phyloP scores from a whole-genome alignment of 2,329 filamentous ascomycete genomes.

The Diaporthe citriasiana region DNA sequence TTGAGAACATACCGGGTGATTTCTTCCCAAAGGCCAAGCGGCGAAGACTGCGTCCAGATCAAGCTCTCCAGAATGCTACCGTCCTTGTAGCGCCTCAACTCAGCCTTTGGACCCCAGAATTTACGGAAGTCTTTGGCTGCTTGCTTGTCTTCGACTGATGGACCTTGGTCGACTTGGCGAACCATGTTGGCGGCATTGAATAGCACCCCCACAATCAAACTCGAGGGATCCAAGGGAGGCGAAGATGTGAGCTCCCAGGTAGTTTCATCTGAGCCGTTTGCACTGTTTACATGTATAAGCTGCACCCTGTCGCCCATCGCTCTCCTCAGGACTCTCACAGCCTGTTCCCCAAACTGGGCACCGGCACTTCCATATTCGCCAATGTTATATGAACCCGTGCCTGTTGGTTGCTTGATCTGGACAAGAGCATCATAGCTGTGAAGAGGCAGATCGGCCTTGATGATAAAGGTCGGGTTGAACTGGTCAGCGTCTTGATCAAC shows the following conservation, averaged over 20 bases:
- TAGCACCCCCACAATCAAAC: conserved; percentile 75
- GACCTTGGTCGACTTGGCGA: conserved; percentile 89
- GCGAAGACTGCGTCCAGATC: conserved; percentile 80
- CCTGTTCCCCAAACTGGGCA: conserved; percentile 65
- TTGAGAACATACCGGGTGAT: conserved; percentile 81
- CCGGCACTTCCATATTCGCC: conserved; percentile 57
- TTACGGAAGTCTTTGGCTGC: conserved; percentile 85
- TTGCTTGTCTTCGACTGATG: conserved; percentile 86
- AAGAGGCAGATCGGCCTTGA: conserved; percentile 66
- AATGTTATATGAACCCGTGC: conserved; percentile 41
- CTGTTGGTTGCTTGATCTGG: conserved; percentile 46
- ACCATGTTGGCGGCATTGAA: conserved; percentile 80
- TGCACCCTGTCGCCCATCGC: conserved; percentile 83
- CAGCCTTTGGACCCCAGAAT: conserved; percentile 96
- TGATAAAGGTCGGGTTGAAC: conserved; percentile 88
- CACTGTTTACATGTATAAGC: conserved; percentile 69
- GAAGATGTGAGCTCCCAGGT: conserved; percentile 65
- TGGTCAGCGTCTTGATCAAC: conserved; percentile 82
- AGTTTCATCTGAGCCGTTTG: neutral
- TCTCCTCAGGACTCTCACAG: conserved; percentile 75
- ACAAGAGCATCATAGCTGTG: conserved; percentile 69
- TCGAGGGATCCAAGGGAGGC: conserved; percentile 46
- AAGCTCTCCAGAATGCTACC: conserved; percentile 94
- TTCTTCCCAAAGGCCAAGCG: conserved; percentile 80
- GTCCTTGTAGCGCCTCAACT: conserved; percentile 94